A percentile compares a stretch with the other conserved stretches of the same genome.
Evolutionary conservation across 2,329 filamentous ascomycete genomes (phyloP).

Genomic region (Bipolaris gigantea): DNA sequence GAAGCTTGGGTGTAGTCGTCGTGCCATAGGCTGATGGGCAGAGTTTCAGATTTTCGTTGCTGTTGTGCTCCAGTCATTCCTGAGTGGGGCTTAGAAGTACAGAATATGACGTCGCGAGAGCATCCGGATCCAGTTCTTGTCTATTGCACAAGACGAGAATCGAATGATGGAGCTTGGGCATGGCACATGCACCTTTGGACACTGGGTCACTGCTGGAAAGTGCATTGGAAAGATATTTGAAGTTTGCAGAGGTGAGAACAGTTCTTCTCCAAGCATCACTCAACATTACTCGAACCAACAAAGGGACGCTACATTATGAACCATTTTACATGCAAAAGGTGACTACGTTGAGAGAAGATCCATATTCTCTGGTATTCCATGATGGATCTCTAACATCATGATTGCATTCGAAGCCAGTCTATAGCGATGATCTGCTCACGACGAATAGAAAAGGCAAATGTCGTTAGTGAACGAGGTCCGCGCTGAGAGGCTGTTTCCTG

Average conservation of each 20-base stretch:
- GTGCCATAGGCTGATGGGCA: constrained; percentile 45
- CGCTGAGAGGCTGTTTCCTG: background rate
- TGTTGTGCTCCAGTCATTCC: background rate
- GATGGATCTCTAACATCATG: background rate
- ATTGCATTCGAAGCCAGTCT: background rate
- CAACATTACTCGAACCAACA: background rate
- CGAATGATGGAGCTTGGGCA: background rate
- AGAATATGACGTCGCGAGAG: background rate
- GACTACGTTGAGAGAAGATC: background rate
- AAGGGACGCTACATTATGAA: background rate
- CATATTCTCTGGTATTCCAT: background rate
- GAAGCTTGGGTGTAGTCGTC: constrained; percentile 53
- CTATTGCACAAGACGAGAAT: background rate
- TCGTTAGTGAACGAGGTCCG: background rate
- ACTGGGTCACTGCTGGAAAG: too few species aligned
- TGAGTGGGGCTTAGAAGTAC: background rate
- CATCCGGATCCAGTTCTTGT: background rate
- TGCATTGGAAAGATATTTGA: background rate
- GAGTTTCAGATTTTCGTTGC: background rate
- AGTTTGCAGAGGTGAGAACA: background rate
- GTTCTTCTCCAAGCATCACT: background rate
- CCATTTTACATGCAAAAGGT: background rate
- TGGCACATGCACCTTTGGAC: background rate
- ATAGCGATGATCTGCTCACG: background rate
- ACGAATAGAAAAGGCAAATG: background rate